Conservation (phyloP, 495 filamentous ascomycete species). For the Neurospora sp. region DNA sequence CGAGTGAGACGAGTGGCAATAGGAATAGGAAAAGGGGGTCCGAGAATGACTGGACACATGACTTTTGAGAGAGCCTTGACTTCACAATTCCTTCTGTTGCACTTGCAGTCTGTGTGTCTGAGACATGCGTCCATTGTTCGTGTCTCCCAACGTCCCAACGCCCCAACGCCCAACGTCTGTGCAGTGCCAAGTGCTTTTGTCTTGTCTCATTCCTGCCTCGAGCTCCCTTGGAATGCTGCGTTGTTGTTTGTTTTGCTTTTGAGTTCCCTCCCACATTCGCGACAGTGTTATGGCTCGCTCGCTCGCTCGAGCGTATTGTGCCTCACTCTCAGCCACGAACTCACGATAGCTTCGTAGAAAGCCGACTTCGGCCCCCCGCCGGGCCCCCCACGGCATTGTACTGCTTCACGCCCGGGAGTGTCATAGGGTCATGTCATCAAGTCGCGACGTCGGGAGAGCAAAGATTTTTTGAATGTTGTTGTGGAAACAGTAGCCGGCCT, state of each 20-base stretch:
- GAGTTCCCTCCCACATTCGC: too few species aligned
- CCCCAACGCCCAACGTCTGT: background rate
- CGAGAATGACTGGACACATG: background rate
- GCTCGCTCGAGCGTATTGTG: background rate
- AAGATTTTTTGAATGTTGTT: too few species aligned
- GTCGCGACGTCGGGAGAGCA: background rate
- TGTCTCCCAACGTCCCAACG: background rate
- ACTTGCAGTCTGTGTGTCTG: background rate
- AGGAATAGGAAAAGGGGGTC: background rate
- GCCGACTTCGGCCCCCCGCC: background rate
- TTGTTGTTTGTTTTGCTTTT: background rate
- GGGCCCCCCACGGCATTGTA: background rate
- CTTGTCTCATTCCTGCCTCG: background rate
- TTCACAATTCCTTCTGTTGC: background rate
- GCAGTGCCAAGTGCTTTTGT: background rate
- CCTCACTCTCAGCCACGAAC: too few species aligned
- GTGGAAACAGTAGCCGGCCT: too few species aligned
- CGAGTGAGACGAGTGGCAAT: too few species aligned
- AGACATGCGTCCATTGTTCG: background rate
- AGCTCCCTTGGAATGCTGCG: background rate
- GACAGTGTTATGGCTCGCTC: too few species aligned
- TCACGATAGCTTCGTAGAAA: background rate
- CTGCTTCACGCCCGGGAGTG: background rate
- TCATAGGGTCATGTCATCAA: background rate
- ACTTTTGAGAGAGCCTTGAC: background rate